phyloP scores from a whole-genome alignment of 306 rosid genomes.

The Acacia melanoxylon region DNA sequence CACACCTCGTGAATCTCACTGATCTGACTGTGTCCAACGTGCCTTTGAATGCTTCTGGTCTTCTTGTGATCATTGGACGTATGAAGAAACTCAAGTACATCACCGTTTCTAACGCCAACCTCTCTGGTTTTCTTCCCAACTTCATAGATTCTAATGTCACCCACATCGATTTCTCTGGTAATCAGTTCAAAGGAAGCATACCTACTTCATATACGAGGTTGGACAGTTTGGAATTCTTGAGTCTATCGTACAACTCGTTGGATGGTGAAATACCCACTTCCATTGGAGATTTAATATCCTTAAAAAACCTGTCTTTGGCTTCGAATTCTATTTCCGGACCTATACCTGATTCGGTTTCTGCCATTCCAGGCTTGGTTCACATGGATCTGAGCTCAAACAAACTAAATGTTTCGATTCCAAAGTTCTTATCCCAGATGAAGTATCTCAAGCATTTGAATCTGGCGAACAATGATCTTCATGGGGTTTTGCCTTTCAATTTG shows the following conservation, averaged over 20 bases:
- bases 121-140: constrained; percentile 60
- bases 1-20: constrained; percentile 63
- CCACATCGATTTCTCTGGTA: constrained; percentile 69
- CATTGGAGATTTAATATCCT: constrained; percentile 70
- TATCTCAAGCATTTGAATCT: constrained; percentile 69
- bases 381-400: constrained; percentile 85
- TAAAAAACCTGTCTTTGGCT: constrained; percentile 54
- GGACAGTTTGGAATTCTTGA: constrained; percentile 58
- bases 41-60: constrained; percentile 58
- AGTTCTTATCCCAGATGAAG: constrained; percentile 64
- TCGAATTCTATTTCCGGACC: constrained; percentile 71
- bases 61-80: constrained; percentile 59
- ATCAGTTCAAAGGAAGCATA: constrained; percentile 62
- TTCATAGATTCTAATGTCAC: constrained; percentile 59
- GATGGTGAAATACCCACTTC: constrained; percentile 68
- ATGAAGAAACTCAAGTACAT: constrained; percentile 61
- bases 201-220: constrained; percentile 60
- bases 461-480: constrained; percentile 59
- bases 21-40: constrained; percentile 64
- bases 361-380: constrained; percentile 65
- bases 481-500: constrained; percentile 73
- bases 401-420: constrained; percentile 76
- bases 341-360: constrained; percentile 67
- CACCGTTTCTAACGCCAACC: constrained; percentile 71
- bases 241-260: constrained; percentile 59